A percentile compares a stretch with the other conserved stretches of the same genome.
Conservation (phyloP, 139 green algal genomes). For the Pseudopediastrum boryanum region DNA sequence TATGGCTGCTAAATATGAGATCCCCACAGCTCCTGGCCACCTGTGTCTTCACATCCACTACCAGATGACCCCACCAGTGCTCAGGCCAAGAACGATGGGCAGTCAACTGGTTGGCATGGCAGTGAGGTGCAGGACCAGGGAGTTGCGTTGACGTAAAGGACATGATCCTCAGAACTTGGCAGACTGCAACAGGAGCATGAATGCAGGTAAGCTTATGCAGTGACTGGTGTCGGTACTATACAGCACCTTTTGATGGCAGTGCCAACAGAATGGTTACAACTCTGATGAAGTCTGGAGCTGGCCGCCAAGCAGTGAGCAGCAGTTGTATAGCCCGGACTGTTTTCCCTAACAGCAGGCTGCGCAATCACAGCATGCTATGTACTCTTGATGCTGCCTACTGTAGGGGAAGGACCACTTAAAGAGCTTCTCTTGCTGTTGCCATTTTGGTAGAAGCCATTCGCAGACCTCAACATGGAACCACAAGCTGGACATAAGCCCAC, state of each 20-base stretch:
- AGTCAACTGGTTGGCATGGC: conserved; percentile 40
- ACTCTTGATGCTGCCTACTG: too few species aligned
- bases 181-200: conserved; percentile 49
- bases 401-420: too few species aligned
- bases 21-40: conserved; percentile 79
- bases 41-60: conserved; percentile 67
- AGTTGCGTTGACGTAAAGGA: conserved; percentile 84
- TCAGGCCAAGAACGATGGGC: conserved; percentile 50
- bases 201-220: not conserved
- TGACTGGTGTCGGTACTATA: not conserved
- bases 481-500: too few species aligned
- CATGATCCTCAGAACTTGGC: conserved; percentile 80
- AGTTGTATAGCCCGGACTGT: not conserved
- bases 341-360: not conserved
- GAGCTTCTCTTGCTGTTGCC: too few species aligned
- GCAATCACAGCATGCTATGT: not conserved
- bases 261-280: too few species aligned
- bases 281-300: not conserved
- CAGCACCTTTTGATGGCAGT: not conserved
- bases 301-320: not conserved
- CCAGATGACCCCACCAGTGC: conserved; percentile 72
- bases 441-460: too few species aligned
- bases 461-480: too few species aligned
- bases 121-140: conserved; percentile 87
- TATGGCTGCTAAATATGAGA: conserved; percentile 88